These are phyloP conservation scores for Arxiozyma bovina DNA, from an alignment of 1,139 yeast species.

Conservation along the genomic window DNA sequence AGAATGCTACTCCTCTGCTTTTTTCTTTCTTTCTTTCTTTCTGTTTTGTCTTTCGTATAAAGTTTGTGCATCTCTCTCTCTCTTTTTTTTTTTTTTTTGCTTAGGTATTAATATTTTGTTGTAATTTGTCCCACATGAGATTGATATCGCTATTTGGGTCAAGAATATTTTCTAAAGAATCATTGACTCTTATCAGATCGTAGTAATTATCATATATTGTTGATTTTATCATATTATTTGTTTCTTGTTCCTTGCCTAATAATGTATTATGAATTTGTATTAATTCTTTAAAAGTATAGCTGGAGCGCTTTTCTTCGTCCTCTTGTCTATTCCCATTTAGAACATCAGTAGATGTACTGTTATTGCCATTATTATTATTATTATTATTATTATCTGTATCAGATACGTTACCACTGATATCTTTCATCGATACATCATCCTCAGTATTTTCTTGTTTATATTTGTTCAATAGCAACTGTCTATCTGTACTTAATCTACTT, in stretches of 20 bases:
- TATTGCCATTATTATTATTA: neutral
- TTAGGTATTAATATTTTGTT: neutral
- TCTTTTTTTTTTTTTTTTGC: no score
- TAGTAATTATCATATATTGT: slow-evolving; percentile 45
- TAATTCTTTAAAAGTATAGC: slow-evolving; percentile 34
- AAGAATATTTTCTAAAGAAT: neutral
- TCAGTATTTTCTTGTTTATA: slow-evolving; percentile 33
- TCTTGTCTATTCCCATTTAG: neutral
- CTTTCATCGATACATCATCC: slow-evolving; percentile 11
- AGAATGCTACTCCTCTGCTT: no score
- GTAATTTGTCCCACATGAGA: neutral
- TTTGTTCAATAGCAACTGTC: slow-evolving; percentile 38
- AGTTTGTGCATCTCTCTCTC: no score
- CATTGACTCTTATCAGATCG: slow-evolving; percentile 40
- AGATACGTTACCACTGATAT: slow-evolving; percentile 1
- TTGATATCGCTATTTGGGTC: neutral
- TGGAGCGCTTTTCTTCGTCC: slow-evolving; percentile 21
- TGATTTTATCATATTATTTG: slow-evolving; percentile 41
- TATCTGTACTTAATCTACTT: slow-evolving; percentile 26
- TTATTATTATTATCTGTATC: neutral
- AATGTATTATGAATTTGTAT: slow-evolving; percentile 36
- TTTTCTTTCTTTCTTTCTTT: no score
- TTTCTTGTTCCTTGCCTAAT: slow-evolving; percentile 36
- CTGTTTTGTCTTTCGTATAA: no score
- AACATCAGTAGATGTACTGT: neutral